Conservation (phyloP, 305 asterid species). For the Fraxinus floribunda region DNA sequence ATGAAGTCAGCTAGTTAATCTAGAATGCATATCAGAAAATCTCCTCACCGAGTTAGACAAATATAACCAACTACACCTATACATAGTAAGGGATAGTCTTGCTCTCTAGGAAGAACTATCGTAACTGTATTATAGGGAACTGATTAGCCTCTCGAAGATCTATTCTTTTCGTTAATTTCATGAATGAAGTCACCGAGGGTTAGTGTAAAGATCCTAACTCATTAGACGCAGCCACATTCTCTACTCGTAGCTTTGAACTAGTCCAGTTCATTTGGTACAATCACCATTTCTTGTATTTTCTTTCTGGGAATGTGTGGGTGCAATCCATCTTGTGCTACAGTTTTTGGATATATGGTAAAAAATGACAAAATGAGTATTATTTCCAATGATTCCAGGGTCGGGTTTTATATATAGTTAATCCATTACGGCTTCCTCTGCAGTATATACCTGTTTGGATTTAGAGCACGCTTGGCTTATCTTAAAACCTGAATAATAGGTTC, state of each 20-base stretch:
- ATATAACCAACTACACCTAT: slow-evolving; percentile 29
- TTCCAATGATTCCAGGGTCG: not conserved
- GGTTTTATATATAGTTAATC: not conserved
- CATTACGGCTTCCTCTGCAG: not conserved
- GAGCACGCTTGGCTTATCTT: not conserved
- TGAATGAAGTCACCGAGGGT: slow-evolving; percentile 16
- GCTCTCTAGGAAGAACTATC: slow-evolving; percentile 25
- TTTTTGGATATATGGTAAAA: not conserved
- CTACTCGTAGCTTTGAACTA: not conserved
- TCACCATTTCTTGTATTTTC: slow-evolving; percentile 16
- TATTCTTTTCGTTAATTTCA: slow-evolving; percentile 28
- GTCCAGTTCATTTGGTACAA: slow-evolving; percentile 16
- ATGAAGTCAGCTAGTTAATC: slow-evolving; percentile 42
- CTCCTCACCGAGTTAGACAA: slow-evolving; percentile 14
- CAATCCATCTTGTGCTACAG: slow-evolving; percentile 16
- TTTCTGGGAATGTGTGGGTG: slow-evolving; percentile 21
- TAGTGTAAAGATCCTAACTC: slow-evolving; percentile 24
- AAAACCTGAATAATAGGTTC: not conserved
- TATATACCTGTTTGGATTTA: not conserved
- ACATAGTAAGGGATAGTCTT: slow-evolving; percentile 35
- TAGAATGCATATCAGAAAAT: slow-evolving; percentile 10
- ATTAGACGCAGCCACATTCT: slow-evolving; percentile 20
- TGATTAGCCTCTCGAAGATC: slow-evolving; percentile 23
- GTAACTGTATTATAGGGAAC: slow-evolving; percentile 32
- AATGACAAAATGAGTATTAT: not conserved